phyloP scores from a whole-genome alignment of 176 grass and related monocot genomes.

The Elaeis guineensis region DNA sequence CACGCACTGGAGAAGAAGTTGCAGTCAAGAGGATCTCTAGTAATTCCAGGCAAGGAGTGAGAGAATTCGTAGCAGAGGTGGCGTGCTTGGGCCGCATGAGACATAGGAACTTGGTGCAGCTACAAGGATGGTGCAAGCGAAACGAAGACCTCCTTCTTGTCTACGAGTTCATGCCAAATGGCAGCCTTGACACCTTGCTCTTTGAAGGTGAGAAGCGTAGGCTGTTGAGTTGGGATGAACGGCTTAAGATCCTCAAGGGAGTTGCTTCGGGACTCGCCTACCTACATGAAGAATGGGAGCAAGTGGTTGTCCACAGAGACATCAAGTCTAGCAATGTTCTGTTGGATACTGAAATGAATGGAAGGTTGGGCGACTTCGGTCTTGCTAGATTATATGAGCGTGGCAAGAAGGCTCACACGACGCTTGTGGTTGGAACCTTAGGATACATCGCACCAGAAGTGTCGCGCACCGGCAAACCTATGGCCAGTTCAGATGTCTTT shows the following conservation, averaged over 20 bases:
- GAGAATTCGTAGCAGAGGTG: constrained; percentile 10
- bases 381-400: constrained; percentile 4
- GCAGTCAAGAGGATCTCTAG: constrained; percentile 14
- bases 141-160: constrained; percentile 1
- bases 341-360: constrained; percentile 9
- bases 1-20: neutral
- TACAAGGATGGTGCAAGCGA: constrained; percentile 10
- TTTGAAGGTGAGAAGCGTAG: neutral
- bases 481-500: neutral
- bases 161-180: constrained; percentile 5
- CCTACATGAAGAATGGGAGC: constrained; percentile 9
- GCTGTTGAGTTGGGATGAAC: neutral
- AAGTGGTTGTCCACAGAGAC: constrained; percentile 11
- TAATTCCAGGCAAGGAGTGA: constrained; percentile 1
- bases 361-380: constrained; percentile 2
- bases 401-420: neutral
- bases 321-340: constrained; percentile 9
- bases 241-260: constrained; percentile 7
- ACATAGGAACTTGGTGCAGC: constrained; percentile 1
- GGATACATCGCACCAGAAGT: constrained; percentile 6
- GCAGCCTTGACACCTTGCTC: constrained; percentile 4
- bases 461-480: neutral
- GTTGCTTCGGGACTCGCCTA: neutral
- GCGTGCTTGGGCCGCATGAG: constrained; percentile 4
- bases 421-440: neutral